Percentiles rank a stretch among this genome's conserved stretches.
phyloP scores from a whole-genome alignment of 129 eudicot genomes.

The Lonicera japonica region DNA sequence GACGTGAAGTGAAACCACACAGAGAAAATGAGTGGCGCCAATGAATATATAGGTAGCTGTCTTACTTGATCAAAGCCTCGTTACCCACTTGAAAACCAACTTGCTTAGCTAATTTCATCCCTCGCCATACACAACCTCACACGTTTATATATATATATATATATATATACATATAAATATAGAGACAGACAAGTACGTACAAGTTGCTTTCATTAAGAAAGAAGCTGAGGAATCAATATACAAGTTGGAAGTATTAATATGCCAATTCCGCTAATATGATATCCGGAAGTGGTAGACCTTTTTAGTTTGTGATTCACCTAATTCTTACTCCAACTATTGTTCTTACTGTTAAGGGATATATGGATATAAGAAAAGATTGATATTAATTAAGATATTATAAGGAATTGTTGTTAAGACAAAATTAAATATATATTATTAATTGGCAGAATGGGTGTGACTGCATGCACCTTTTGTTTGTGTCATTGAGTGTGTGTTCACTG shows the following conservation, averaged over 20 bases:
- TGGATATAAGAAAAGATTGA: background rate
- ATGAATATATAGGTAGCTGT: background rate
- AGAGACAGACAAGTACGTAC: slow-evolving; percentile 4
- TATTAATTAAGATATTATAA: too few relatives aligned
- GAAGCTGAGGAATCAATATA: slow-evolving; percentile 5
- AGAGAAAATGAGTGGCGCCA: background rate
- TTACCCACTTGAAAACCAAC: slow-evolving; percentile 35
- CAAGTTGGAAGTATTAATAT: too few relatives aligned
- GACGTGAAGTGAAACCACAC: background rate
- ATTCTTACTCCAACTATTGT: background rate
- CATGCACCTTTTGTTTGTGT: too few relatives aligned
- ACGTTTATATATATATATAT: too few relatives aligned
- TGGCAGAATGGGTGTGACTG: too few relatives aligned
- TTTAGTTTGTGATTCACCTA: too few relatives aligned
- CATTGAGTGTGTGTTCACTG: too few relatives aligned
- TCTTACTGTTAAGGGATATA: background rate
- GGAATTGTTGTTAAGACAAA: too few relatives aligned
- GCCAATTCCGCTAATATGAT: background rate
- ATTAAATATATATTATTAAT: too few relatives aligned
- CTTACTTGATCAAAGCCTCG: slow-evolving; percentile 5
- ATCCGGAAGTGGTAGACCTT: too few relatives aligned
- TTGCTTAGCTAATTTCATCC: slow-evolving; percentile 10
- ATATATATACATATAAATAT: background rate
- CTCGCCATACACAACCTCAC: background rate
- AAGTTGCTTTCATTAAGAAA: background rate